These are phyloP conservation scores for Aspergillus asperescens DNA, from an alignment of 495 filamentous ascomycete genomes.

Conservation along the genomic window DNA sequence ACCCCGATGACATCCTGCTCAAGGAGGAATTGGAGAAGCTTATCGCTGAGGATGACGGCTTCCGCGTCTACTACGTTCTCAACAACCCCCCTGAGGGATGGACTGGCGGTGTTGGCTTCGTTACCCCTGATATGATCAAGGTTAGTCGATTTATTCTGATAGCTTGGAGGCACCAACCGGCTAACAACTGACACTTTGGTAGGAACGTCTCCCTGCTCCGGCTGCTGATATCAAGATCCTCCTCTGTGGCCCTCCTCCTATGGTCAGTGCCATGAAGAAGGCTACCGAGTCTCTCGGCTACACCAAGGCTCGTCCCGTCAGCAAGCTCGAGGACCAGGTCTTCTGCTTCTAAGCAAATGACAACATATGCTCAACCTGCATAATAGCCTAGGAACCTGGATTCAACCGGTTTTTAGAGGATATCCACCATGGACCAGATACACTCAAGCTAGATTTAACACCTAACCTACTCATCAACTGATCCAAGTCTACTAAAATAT, in stretches of 20 bases:
- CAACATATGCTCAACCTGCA: neutral
- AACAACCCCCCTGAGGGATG: slow-evolving; percentile 92
- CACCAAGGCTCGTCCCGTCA: slow-evolving; percentile 84
- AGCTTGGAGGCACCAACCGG: neutral
- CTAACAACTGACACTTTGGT: neutral
- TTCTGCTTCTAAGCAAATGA: slow-evolving; percentile 77
- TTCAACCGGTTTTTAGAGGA: too few relatives aligned
- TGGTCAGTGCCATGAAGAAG: slow-evolving; percentile 98
- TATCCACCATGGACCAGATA: too few relatives aligned
- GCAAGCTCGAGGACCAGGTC: slow-evolving; percentile 95
- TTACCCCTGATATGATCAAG: slow-evolving; percentile 92
- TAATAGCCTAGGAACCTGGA: too few relatives aligned
- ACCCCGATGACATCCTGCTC: slow-evolving; percentile 84
- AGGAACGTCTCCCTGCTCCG: slow-evolving; percentile 78
- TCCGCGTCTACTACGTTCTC: slow-evolving; percentile 88
- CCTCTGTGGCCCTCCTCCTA: slow-evolving; percentile 93
- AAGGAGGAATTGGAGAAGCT: slow-evolving; percentile 84
- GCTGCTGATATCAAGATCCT: slow-evolving; percentile 87
- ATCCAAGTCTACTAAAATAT: neutral
- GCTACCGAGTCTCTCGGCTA: slow-evolving; percentile 81
- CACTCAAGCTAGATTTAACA: too few relatives aligned
- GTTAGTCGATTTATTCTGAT: slow-evolving; percentile 39
- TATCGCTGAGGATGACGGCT: slow-evolving; percentile 65
- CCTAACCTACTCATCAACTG: neutral
- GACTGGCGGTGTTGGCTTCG: slow-evolving; percentile 87